These are phyloP conservation scores for Hypoxylon rubiginosum DNA, from an alignment of 2,329 filamentous ascomycete genomes.

Conservation along the genomic window DNA sequence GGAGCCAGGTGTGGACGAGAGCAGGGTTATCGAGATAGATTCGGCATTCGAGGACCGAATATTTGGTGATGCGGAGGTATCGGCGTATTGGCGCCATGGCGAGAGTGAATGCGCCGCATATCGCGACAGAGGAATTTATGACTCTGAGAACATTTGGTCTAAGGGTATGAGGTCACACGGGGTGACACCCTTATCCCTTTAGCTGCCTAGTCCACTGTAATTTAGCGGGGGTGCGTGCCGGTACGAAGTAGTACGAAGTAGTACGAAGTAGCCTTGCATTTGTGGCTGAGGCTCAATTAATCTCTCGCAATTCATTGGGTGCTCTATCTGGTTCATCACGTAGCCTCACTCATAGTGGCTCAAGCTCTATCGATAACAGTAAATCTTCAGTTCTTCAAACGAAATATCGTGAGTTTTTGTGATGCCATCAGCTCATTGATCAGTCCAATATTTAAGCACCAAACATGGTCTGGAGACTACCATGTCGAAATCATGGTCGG, in stretches of 20 bases:
- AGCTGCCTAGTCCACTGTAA: not conserved
- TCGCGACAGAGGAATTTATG: constrained; percentile 23
- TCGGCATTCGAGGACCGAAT: constrained; percentile 94
- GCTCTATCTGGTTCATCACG: not conserved
- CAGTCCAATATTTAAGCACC: constrained; percentile 21
- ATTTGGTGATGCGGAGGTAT: constrained; percentile 91
- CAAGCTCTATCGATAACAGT: constrained; percentile 15
- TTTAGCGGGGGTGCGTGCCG: not conserved
- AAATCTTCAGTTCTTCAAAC: not conserved
- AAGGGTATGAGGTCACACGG: constrained; percentile 38
- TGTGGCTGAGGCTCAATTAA: constrained; percentile 29
- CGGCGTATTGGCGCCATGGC: constrained; percentile 88
- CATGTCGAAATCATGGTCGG: constrained; percentile 75
- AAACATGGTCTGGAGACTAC: constrained; percentile 43
- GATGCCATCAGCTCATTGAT: constrained; percentile 15
- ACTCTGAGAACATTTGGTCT: constrained; percentile 3
- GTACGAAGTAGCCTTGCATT: not conserved
- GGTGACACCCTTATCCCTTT: not conserved
- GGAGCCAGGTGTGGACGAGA: constrained; percentile 84
- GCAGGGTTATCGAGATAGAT: constrained; percentile 95
- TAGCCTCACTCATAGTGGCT: constrained; percentile 2
- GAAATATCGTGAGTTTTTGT: constrained; percentile 19
- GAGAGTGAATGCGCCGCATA: constrained; percentile 37
- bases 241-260: too few relatives aligned
- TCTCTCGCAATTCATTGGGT: constrained; percentile 1